These are phyloP conservation scores for Aristolochia contorta DNA, from an alignment of 164 flowering plant genomes.

Conservation along the genomic window DNA sequence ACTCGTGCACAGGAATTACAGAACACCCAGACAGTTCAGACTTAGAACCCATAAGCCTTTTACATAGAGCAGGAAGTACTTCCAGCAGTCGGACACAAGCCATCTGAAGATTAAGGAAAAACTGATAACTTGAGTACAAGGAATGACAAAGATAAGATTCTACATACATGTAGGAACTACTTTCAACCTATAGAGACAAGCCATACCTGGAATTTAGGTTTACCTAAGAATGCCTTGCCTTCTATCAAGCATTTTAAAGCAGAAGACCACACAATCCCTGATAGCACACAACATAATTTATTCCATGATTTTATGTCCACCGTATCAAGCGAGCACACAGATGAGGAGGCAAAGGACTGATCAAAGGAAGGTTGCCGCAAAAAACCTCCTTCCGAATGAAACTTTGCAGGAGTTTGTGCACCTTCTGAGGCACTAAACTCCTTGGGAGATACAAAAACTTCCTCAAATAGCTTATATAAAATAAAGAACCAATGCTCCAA, in stretches of 20 bases:
- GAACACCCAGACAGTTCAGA: slow-evolving; percentile 14
- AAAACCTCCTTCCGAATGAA: slow-evolving; percentile 77
- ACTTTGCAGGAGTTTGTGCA: slow-evolving; percentile 16
- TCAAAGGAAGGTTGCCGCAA: slow-evolving; percentile 49
- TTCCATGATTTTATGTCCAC: slow-evolving; percentile 31
- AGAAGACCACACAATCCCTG: slow-evolving; percentile 57
- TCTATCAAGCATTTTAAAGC: slow-evolving; percentile 52
- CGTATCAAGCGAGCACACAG: slow-evolving; percentile 8
- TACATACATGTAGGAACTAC: neutral
- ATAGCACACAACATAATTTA: slow-evolving; percentile 37
- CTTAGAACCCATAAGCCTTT: slow-evolving; percentile 26
- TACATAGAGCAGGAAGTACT: slow-evolving; percentile 58
- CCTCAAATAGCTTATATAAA: slow-evolving; percentile 56
- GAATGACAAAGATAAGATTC: neutral
- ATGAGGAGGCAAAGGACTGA: slow-evolving; percentile 12
- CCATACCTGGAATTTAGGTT: slow-evolving; percentile 63
- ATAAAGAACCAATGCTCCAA: slow-evolving; percentile 81
- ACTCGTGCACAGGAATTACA: slow-evolving; percentile 5
- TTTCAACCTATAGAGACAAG: neutral
- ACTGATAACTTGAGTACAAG: neutral
- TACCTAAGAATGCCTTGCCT: slow-evolving; percentile 59
- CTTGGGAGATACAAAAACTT: slow-evolving; percentile 29
- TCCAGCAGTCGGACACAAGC: slow-evolving; percentile 85
- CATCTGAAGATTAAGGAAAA: slow-evolving; percentile 46
- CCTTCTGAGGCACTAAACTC: slow-evolving; percentile 14